Evolutionary conservation across 1,139 yeast species (phyloP).

Genomic region (Lodderomyces margitis): DNA sequence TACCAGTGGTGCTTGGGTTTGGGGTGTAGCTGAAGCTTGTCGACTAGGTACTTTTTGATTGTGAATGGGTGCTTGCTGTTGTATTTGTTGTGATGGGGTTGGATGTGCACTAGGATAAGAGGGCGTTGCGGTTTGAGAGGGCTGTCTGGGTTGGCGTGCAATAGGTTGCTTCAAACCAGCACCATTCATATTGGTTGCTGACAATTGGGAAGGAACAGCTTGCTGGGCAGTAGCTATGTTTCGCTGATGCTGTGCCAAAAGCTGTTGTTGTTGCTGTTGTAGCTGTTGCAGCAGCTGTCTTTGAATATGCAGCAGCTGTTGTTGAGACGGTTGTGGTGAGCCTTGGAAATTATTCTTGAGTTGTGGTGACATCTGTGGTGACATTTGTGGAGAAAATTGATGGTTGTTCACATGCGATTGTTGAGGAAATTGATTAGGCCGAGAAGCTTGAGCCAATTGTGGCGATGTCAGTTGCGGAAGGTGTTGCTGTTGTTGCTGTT

Average conservation of each 20-base stretch:
- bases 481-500: conserved; percentile 10
- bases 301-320: conserved; percentile 7
- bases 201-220: conserved; percentile 10
- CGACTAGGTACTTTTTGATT: conserved; percentile 14
- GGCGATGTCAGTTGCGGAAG: conserved; percentile 8
- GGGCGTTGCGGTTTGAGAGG: conserved; percentile 10
- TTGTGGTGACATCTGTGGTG: conserved; percentile 2
- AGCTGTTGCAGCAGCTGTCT: conserved; percentile 7
- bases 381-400: background rate
- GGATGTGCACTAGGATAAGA: conserved; percentile 10
- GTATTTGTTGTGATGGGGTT: conserved; percentile 11
- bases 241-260: conserved; percentile 9
- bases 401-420: conserved; percentile 6
- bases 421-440: conserved; percentile 10
- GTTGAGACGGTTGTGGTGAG: conserved; percentile 11
- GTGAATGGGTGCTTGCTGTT: conserved; percentile 8
- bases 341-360: conserved; percentile 6
- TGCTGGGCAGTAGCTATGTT: conserved; percentile 8
- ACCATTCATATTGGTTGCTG: conserved; percentile 11
- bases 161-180: conserved; percentile 14
- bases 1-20: conserved; percentile 2
- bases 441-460: conserved; percentile 1
- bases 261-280: conserved; percentile 12
- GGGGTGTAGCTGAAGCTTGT: conserved; percentile 9
- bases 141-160: conserved; percentile 9